A percentile compares a stretch with the other conserved stretches of the same genome.
phyloP scores from a whole-genome alignment of 176 grass and related monocot species.

The Phragmites australis region DNA sequence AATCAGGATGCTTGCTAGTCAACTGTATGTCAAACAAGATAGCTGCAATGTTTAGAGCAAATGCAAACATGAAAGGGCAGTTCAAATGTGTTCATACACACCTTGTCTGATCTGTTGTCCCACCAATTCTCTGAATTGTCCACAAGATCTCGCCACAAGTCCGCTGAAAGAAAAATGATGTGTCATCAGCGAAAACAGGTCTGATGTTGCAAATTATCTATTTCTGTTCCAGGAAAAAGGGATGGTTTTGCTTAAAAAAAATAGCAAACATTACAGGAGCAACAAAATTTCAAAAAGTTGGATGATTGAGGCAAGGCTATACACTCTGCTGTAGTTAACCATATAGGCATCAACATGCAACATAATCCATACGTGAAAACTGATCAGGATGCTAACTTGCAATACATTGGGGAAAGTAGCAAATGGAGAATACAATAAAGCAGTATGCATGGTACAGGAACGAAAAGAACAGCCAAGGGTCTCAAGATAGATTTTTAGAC shows the following conservation, averaged over 20 bases:
- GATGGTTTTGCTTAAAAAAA: background rate
- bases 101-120: conserved; percentile 76
- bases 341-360: background rate
- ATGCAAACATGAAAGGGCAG: background rate
- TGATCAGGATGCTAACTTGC: background rate
- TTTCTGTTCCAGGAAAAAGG: background rate
- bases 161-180: conserved; percentile 44
- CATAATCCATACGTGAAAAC: background rate
- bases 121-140: conserved; percentile 71
- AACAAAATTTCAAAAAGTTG: background rate
- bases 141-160: conserved; percentile 62
- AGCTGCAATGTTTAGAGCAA: conserved; percentile 19
- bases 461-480: background rate
- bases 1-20: conserved; percentile 58
- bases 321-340: background rate
- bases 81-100: conserved; percentile 17
- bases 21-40: conserved; percentile 37
- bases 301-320: background rate
- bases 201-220: background rate
- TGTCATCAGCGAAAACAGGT: background rate
- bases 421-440: background rate
- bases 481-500: background rate
- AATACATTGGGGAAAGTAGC: background rate
- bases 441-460: background rate
- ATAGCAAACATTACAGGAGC: background rate